Conservation (phyloP, 805 yeast genomes). For the Zygosaccharomyces gambellarensis region DNA sequence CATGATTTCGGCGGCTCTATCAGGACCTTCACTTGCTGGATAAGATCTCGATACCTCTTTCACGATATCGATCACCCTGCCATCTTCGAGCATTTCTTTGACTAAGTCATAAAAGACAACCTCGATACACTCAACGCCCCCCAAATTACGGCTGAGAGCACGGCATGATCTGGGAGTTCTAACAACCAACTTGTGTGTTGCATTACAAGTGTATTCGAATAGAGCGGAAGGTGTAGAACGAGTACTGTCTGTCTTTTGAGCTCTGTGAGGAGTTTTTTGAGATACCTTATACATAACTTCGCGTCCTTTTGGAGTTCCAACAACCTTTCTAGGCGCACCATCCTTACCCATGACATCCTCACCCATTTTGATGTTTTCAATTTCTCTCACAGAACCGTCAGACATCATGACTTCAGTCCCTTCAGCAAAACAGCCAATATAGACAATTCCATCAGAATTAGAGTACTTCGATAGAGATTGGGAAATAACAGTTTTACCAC, state of each 20-base stretch:
- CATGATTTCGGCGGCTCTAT: constrained; percentile 19
- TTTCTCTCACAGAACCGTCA: constrained; percentile 36
- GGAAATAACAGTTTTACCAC: constrained; percentile 98
- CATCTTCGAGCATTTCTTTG: constrained; percentile 3
- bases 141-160: not conserved
- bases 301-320: constrained; percentile 42
- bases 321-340: constrained; percentile 40
- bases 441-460: constrained; percentile 93
- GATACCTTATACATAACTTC: constrained; percentile 40
- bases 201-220: constrained; percentile 35
- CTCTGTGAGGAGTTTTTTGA: constrained; percentile 17
- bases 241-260: constrained; percentile 2
- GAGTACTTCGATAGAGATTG: constrained; percentile 96
- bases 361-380: constrained; percentile 39
- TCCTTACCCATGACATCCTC: constrained; percentile 44
- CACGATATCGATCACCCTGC: constrained; percentile 10
- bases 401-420: constrained; percentile 44
- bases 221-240: not conserved
- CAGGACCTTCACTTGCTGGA: constrained; percentile 8
- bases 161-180: constrained; percentile 27
- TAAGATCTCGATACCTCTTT: constrained; percentile 3
- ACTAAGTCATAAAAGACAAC: constrained; percentile 5
- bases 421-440: constrained; percentile 63
- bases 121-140: constrained; percentile 9
- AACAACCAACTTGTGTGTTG: constrained; percentile 39